Evolutionary conservation across 805 yeast genomes (phyloP), one percentile per base, ranked within the genome.

Genomic region (Tetrapisispora pingtungensis): DNA sequence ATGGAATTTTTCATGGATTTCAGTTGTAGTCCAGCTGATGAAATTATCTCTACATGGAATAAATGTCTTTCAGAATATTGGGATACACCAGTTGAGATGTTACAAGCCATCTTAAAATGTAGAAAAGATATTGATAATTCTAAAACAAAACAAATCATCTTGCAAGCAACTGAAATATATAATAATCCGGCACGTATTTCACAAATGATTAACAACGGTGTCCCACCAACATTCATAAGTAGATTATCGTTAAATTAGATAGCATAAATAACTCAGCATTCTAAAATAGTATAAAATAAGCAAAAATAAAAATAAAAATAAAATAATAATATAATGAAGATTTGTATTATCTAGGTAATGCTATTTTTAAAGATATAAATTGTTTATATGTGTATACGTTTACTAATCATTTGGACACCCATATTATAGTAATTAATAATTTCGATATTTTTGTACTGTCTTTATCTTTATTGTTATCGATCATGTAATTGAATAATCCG

Each of bases 1-100:
- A 70, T 84, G 61, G 89, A 82, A 53, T 71, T 71, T 45, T 67
- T 84, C 45, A 69, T 80, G 58, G 83, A 79, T 37, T 62, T 80
- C 40, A 64, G 79, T 36, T 72, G 74, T 34, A 58, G 73, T 53
- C 62, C 66, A 3, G 64, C 68, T 8, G 72, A 68, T n/a, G 75
- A 72, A 28, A 66, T 79, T 22, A 54, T 73, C n/a, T 68, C 59
- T 24, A 70, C 75, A 44, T 84, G 88, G 80, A 70, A 70, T 55
- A 77, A 73, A 36, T 74, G 84, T 33, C 66, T 87, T 42, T 68
- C 69, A 12, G 74, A 73, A 34, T 87, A 81, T 67, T 80, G 86
- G 66, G 88, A 86, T 59, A 80, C 89, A 46, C 88, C 95, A 0
- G 65, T 81, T 7, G 81, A 76, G 41, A 75, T 87, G 55, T 71